Evolutionary conservation across 2,329 filamentous ascomycete genomes (phyloP), one percentile per base, ranked within the genome.

Genomic region (Monilinia polystroma): DNA sequence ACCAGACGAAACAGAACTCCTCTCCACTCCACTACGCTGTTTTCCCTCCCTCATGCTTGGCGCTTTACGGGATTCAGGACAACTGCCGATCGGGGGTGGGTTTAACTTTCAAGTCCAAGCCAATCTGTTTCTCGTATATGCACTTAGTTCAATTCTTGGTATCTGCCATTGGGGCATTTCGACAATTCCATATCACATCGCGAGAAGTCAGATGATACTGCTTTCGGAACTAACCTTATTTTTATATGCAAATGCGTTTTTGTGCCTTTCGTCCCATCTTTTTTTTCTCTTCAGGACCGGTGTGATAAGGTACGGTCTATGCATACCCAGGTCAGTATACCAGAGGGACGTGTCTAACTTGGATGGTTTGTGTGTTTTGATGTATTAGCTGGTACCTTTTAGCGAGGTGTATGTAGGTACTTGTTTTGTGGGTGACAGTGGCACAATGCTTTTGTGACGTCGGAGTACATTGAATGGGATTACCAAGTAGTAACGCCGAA

Each of bases 71-170:
- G 8, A 62, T 5, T 2, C 20, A 51, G 45, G 16, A 14, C 29
- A 51, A 52, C 14, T 62, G n/a, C 58, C 58, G 58, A 41, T 5
- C 12, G 4, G 23, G 12, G 16, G 5, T 11, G n/a, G 45, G 29
- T 38, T 12, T 12, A 8, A 7, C 53, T 10, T 51, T 62, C 20
- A 62, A 52, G 32, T 51, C 41, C 20, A 20, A 26, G 45, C 45
- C n/a, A 62, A 60, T 45, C 29, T 38, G 51, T 60, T 60, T 35
- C 58, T 60, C 58, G 45, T 51, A 20, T 51, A 20, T 51, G 32
- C 58, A 35, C 10, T n/a, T 23, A 26, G 20, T 43, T 14, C 23
- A 38, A 18, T 51, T 20, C 20, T 60, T 35, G 45, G n/a, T 51
- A 38, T 51, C 32, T 51, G 58, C 58, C 26, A 26, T 35, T 60